Conservation (phyloP, 1,139 yeast species). For the Blastobotrys ciferrii region DNA sequence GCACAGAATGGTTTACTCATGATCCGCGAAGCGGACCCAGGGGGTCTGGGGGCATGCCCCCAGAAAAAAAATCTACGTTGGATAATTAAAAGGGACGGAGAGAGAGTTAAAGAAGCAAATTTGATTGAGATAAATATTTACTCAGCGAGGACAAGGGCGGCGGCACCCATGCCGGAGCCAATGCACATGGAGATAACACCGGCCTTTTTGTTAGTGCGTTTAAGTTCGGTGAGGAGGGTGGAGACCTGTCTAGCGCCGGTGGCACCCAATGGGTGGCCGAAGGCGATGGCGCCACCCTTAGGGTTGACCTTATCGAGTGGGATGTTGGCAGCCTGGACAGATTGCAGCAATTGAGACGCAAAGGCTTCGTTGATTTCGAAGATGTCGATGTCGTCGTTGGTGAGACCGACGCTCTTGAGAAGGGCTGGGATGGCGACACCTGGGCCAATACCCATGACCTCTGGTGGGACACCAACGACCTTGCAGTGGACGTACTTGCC, state of each 20-base stretch:
- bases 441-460: conserved; percentile 96
- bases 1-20: too few relatives aligned
- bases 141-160: conserved; percentile 77
- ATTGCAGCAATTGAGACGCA: conserved; percentile 88
- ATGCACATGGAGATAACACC: conserved; percentile 96
- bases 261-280: conserved; percentile 94
- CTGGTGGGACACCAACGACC: conserved; percentile 91
- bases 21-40: too few relatives aligned
- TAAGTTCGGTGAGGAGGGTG: conserved; percentile 76
- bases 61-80: too few relatives aligned
- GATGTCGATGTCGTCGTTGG: conserved; percentile 63
- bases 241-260: conserved; percentile 96
- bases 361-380: conserved; percentile 95
- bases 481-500: conserved; percentile 78
- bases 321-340: conserved; percentile 63
- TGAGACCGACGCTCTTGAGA: conserved; percentile 61
- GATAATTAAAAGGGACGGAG: too few relatives aligned
- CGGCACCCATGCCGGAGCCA: conserved; percentile 99
- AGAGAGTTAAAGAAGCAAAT: too few relatives aligned
- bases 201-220: conserved; percentile 62
- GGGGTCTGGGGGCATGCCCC: too few relatives aligned
- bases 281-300: conserved; percentile 93
- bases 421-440: conserved; percentile 88
- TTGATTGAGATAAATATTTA: conserved; percentile 28
- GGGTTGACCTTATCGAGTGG: conserved; percentile 77